These are phyloP conservation scores for Chernovozyma sophiae-reginae DNA, from an alignment of 1,139 yeast genomes.

Conservation along the genomic window DNA sequence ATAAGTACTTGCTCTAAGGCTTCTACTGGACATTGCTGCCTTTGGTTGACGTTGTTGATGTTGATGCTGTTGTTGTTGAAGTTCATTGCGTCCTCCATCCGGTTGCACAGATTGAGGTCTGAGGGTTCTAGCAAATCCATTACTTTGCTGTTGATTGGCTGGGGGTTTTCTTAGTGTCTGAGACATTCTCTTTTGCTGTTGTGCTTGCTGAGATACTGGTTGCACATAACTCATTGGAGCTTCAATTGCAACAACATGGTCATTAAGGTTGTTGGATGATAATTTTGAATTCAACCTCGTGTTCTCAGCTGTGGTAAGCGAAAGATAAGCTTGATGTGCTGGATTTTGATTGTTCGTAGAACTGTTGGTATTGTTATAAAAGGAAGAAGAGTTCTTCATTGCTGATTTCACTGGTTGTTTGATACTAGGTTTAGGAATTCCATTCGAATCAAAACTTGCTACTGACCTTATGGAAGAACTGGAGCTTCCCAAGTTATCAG, in stretches of 20 bases:
- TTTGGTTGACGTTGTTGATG: slow-evolving; percentile 2
- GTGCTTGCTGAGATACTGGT: slow-evolving; percentile 1
- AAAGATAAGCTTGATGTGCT: slow-evolving; percentile 60
- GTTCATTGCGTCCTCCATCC: neutral
- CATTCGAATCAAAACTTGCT: slow-evolving; percentile 23
- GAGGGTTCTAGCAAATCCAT: slow-evolving; percentile 20
- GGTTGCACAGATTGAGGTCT: slow-evolving; percentile 24
- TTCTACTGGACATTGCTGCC: slow-evolving; percentile 28
- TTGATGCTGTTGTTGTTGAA: neutral
- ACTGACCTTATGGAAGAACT: slow-evolving; percentile 29
- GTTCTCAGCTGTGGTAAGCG: slow-evolving; percentile 72
- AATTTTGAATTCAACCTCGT: slow-evolving; percentile 66
- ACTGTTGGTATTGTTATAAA: slow-evolving; percentile 14
- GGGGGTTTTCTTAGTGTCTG: slow-evolving; percentile 25
- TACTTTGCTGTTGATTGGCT: neutral
- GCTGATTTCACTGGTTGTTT: slow-evolving; percentile 60
- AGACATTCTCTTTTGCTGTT: slow-evolving; percentile 24
- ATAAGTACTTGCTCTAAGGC: slow-evolving; percentile 28
- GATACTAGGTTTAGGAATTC: slow-evolving; percentile 9
- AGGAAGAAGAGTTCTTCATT: slow-evolving; percentile 46
- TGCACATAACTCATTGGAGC: neutral
- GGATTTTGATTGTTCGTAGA: slow-evolving; percentile 25
- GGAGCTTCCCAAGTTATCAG: slow-evolving; percentile 17
- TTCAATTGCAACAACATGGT: slow-evolving; percentile 9
- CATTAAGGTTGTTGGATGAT: slow-evolving; percentile 33